Base-by-base conservation (phyloP, 2,329 filamentous ascomycete species). In the Neophaeococcomyces aloes region DNA sequence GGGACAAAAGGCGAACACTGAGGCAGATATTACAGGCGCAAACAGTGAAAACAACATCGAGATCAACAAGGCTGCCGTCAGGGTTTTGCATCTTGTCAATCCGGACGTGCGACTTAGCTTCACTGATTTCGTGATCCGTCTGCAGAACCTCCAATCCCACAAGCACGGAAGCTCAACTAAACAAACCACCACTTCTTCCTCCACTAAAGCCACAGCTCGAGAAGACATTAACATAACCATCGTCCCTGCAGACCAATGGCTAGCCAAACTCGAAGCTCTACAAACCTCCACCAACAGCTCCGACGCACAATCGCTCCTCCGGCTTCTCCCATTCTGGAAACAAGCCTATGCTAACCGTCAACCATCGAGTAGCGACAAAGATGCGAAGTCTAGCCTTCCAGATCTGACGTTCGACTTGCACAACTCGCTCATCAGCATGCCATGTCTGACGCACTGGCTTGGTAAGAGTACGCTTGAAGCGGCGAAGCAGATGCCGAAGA, bases 251-350 rank as follows among this genome's bases (percentile, higher is more conserved):
- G 38, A 54, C 13, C 56, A 62, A 38, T 75, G 68, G 70, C 51
- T 71, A 3, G 31, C 50, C n/a, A 57, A 60, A 38, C 54, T 74
- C 38, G 61, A 67, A 44, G 40, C 46, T 3, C 48, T 57, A 14
- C 49, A 53, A 14, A 53, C 53, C 30, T 13, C 7, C 25, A 42
- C 11, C 23, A 29, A 7, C 34, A 36, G n/a, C 7, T 52, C 44
- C 11, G 56, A 64, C 55, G 66, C 68, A 50, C 66, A 61, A 41
- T 29, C 21, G 4, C 19, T 29, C 3, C 56, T 65, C 53, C 68
- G 67, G 41, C 57, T 76, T 34, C 51, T 75, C 23, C 67, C 66
- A 4, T 56, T 72, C 27, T 77, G 72, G 73, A 68, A 66, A 51
- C 57, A 60, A 40, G 61, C 59, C 3, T 72, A 69, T 53, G 54